Percentiles rank a stretch among this genome's conserved stretches.
Evolutionary conservation across 1,139 yeast species (phyloP).

Genomic region (Zygoascus hellenicus): DNA sequence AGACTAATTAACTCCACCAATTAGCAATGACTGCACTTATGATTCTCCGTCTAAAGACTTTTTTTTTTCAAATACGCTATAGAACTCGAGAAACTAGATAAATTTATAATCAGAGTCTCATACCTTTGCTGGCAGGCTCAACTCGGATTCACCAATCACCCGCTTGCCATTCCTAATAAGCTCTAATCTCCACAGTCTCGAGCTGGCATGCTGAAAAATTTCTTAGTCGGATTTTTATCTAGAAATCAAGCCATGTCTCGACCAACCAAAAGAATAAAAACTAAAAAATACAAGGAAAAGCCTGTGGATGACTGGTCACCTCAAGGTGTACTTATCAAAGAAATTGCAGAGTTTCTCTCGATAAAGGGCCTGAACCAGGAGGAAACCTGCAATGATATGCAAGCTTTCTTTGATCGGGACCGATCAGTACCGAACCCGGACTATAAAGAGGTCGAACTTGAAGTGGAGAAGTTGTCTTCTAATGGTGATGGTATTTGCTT

Average conservation of each 20-base stretch:
- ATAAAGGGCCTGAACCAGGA: constrained; percentile 42
- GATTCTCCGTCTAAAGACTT: too few relatives aligned
- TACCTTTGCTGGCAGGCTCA: too few relatives aligned
- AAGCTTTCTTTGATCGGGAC: constrained; percentile 55
- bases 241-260: constrained; percentile 3
- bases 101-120: too few relatives aligned
- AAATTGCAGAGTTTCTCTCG: constrained; percentile 56
- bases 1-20: too few relatives aligned
- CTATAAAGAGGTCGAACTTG: constrained; percentile 44
- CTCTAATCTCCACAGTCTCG: too few relatives aligned
- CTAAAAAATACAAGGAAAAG: constrained; percentile 52
- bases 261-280: constrained; percentile 31
- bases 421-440: constrained; percentile 50
- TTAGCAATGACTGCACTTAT: too few relatives aligned
- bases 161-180: too few relatives aligned
- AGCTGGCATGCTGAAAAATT: constrained; percentile 5
- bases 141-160: too few relatives aligned
- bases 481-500: constrained; percentile 52
- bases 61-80: too few relatives aligned
- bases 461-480: constrained; percentile 55
- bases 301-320: constrained; percentile 73
- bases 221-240: background rate
- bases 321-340: constrained; percentile 69
- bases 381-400: constrained; percentile 58
- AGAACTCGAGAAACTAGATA: too few relatives aligned